phyloP scores from a whole-genome alignment of 148 eudicot species.

The Rhododendron mucronatum region DNA sequence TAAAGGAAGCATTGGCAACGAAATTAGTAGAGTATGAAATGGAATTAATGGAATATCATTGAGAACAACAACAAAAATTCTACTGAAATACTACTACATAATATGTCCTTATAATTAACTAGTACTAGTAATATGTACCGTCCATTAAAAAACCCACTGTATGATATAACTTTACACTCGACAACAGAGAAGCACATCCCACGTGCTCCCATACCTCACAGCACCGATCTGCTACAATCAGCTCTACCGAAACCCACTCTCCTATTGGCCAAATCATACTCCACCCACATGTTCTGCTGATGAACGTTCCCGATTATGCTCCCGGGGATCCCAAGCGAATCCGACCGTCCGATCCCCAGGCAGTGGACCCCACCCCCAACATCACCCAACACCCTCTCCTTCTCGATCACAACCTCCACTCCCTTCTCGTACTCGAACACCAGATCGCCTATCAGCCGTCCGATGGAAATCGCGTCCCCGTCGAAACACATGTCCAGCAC shows the following conservation, averaged over 20 bases:
- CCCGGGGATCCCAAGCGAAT: slow-evolving; percentile 29
- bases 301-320: slow-evolving; percentile 54
- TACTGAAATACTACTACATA: no score
- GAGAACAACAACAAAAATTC: background rate
- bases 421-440: slow-evolving; percentile 42
- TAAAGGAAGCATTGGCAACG: background rate
- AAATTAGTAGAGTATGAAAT: background rate
- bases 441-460: slow-evolving; percentile 40
- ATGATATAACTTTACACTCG: background rate
- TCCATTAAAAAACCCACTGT: background rate
- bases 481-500: slow-evolving; percentile 49
- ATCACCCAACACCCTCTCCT: slow-evolving; percentile 26
- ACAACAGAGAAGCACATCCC: background rate
- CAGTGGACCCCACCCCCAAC: slow-evolving; percentile 52
- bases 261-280: slow-evolving; percentile 36
- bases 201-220: background rate
- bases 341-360: slow-evolving; percentile 52
- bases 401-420: slow-evolving; percentile 27
- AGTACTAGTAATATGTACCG: background rate
- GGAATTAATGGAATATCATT: background rate
- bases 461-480: slow-evolving; percentile 27
- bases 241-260: slow-evolving; percentile 52
- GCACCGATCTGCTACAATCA: slow-evolving; percentile 38
- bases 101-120: background rate
- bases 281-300: slow-evolving; percentile 55